A percentile compares a stretch with the other conserved stretches of the same genome.
These are phyloP conservation scores for Fallopia convolvulus DNA, from an alignment of 148 eudicot genomes.

Conservation along the genomic window DNA sequence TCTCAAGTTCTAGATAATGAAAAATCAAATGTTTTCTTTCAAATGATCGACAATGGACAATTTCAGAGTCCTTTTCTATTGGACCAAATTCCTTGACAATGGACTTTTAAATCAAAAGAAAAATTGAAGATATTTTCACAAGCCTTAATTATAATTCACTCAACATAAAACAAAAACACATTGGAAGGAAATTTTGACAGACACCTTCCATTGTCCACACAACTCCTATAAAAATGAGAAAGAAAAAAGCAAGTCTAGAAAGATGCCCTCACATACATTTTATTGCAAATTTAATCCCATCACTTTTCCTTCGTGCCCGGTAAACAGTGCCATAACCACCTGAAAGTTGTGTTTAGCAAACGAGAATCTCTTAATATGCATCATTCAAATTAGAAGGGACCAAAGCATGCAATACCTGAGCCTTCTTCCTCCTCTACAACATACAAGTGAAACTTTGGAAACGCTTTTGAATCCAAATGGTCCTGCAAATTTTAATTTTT, in stretches of 20 bases:
- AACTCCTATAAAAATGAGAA: background rate
- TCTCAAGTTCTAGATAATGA: background rate
- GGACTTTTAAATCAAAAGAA: background rate
- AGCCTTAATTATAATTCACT: background rate
- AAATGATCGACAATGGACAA: background rate
- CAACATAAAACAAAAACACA: background rate
- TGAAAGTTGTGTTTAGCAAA: slow-evolving; percentile 24
- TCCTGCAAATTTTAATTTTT: slow-evolving; percentile 40
- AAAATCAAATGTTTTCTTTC: background rate
- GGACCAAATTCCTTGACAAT: background rate
- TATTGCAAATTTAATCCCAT: slow-evolving; percentile 71
- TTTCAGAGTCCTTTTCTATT: background rate
- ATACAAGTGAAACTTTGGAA: slow-evolving; percentile 61
- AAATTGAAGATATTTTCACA: background rate
- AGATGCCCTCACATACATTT: slow-evolving; percentile 49
- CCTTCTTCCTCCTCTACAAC: slow-evolving; percentile 87
- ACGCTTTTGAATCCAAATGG: slow-evolving; percentile 28
- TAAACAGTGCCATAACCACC: slow-evolving; percentile 99
- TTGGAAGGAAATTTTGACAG: background rate
- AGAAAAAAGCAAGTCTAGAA: background rate
- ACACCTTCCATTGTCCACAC: background rate
- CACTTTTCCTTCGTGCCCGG: slow-evolving; percentile 66
- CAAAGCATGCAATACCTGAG: slow-evolving; percentile 49
- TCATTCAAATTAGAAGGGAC: background rate
- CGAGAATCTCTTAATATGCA: background rate